A percentile compares a stretch with the other conserved stretches of the same genome.
Conservation (phyloP, 495 filamentous ascomycete genomes). For the Penicillium ochrochloron region DNA sequence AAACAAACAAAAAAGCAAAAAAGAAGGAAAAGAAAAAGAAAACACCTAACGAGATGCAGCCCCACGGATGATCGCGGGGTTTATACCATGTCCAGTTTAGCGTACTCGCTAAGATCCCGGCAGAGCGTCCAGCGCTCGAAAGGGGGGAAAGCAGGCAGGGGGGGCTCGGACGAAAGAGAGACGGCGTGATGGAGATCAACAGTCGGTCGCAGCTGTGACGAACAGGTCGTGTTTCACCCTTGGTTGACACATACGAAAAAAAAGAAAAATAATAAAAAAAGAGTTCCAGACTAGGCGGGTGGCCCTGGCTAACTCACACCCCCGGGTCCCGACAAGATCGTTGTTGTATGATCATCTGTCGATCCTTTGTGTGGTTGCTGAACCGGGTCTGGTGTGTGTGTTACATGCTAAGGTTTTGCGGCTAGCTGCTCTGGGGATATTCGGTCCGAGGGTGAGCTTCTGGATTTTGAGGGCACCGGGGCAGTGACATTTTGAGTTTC, state of each 20-base stretch:
- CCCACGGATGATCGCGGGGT: slow-evolving; percentile 26
- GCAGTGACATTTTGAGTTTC: neutral
- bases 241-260: slow-evolving; percentile 19
- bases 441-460: slow-evolving; percentile 3
- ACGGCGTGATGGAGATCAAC: slow-evolving; percentile 18
- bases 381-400: neutral
- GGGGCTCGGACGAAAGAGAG: neutral
- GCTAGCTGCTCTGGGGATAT: slow-evolving; percentile 4
- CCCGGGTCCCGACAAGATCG: slow-evolving; percentile 16
- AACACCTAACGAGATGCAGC: neutral
- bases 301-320: neutral
- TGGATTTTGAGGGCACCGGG: slow-evolving; percentile 7
- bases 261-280: neutral
- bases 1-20: neutral
- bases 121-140: neutral
- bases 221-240: slow-evolving; percentile 36
- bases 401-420: neutral
- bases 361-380: slow-evolving; percentile 14
- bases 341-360: slow-evolving; percentile 28
- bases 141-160: too few species aligned
- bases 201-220: slow-evolving; percentile 27
- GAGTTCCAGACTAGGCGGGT: neutral
- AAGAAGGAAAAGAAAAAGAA: neutral
- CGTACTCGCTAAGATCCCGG: slow-evolving; percentile 25
- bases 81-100: slow-evolving; percentile 24